Evolutionary conservation across 371 early-diverging fungal genomes (phyloP).

Genomic region (Mortierella sp.): DNA sequence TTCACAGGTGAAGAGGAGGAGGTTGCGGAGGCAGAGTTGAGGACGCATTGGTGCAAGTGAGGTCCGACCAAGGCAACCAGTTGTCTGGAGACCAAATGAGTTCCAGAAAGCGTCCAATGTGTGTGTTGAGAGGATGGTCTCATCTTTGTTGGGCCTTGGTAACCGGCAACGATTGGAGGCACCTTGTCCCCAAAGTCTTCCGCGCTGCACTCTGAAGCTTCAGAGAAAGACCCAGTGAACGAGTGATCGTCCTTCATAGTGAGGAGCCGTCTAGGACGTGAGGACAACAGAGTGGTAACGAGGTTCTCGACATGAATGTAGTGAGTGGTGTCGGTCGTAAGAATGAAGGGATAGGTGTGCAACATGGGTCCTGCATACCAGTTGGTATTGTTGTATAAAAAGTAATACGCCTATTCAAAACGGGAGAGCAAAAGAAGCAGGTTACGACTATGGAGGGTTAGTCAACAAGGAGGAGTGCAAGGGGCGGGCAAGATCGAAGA

Average conservation of each 20-base stretch:
- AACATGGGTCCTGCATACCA: slow-evolving; percentile 48
- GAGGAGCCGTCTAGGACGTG: slow-evolving; percentile 36
- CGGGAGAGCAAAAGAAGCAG: not conserved
- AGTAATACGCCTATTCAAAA: slow-evolving; percentile 35
- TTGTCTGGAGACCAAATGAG: slow-evolving; percentile 45
- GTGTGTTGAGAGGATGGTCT: slow-evolving; percentile 1
- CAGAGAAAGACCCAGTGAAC: slow-evolving; percentile 37
- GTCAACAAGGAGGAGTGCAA: not conserved
- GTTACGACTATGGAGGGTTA: not conserved
- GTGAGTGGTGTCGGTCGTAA: slow-evolving; percentile 49
- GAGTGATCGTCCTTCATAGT: slow-evolving; percentile 46
- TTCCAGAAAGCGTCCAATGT: slow-evolving; percentile 44
- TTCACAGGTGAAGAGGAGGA: not conserved
- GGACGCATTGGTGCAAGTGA: slow-evolving; percentile 35
- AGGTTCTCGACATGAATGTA: slow-evolving; percentile 51
- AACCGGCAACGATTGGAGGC: not conserved
- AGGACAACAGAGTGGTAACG: slow-evolving; percentile 33
- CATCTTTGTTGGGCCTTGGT: not conserved
- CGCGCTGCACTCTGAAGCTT: slow-evolving; percentile 46
- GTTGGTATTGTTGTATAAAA: slow-evolving; percentile 55
- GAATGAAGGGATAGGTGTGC: slow-evolving; percentile 40
- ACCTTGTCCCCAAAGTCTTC: slow-evolving; percentile 43
- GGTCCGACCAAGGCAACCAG: slow-evolving; percentile 47
- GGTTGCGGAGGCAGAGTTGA: not conserved
- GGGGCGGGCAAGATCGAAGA: not conserved